Evolutionary conservation across 352 stramenopile genomes (phyloP).

Genomic region (Phytophthora vignae): DNA sequence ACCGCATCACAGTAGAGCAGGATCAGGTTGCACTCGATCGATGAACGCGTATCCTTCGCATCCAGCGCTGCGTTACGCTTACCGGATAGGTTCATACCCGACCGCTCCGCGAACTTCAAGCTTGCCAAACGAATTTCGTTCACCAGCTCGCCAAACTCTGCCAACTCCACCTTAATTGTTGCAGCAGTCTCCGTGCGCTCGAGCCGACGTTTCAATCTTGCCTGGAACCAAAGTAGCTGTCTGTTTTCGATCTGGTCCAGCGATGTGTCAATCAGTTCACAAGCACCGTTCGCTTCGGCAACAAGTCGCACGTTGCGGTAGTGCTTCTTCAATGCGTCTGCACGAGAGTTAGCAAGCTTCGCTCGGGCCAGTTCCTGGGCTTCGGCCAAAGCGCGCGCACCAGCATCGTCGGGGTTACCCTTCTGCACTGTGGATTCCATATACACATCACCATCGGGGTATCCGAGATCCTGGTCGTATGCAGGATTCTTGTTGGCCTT

Average conservation of each 20-base stretch:
- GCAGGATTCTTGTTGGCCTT: slow-evolving; percentile 81
- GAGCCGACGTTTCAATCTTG: slow-evolving; percentile 74
- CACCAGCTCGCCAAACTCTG: slow-evolving; percentile 81
- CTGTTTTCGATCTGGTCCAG: slow-evolving; percentile 77
- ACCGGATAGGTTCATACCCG: slow-evolving; percentile 87
- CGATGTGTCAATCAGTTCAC: slow-evolving; percentile 76
- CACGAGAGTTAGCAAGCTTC: slow-evolving; percentile 81
- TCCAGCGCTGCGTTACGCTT: slow-evolving; percentile 80
- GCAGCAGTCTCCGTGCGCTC: slow-evolving; percentile 77
- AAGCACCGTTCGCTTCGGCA: slow-evolving; percentile 84
- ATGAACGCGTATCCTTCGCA: slow-evolving; percentile 74
- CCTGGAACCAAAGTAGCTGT: slow-evolving; percentile 83
- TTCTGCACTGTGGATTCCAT: slow-evolving; percentile 77
- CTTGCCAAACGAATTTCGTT: slow-evolving; percentile 83
- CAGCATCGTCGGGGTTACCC: slow-evolving; percentile 74
- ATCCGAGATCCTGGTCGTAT: slow-evolving; percentile 86
- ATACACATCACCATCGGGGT: slow-evolving; percentile 83
- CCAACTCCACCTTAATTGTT: slow-evolving; percentile 89
- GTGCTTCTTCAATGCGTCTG: slow-evolving; percentile 86
- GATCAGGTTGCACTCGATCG: slow-evolving; percentile 74
- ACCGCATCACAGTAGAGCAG: slow-evolving; percentile 73
- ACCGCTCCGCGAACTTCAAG: slow-evolving; percentile 85
- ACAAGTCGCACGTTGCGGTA: slow-evolving; percentile 88
- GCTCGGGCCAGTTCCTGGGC: slow-evolving; percentile 61
- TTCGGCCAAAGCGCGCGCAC: slow-evolving; percentile 71